Base-by-base conservation (phyloP, 805 yeast genomes). In the Ogataea minuta region DNA sequence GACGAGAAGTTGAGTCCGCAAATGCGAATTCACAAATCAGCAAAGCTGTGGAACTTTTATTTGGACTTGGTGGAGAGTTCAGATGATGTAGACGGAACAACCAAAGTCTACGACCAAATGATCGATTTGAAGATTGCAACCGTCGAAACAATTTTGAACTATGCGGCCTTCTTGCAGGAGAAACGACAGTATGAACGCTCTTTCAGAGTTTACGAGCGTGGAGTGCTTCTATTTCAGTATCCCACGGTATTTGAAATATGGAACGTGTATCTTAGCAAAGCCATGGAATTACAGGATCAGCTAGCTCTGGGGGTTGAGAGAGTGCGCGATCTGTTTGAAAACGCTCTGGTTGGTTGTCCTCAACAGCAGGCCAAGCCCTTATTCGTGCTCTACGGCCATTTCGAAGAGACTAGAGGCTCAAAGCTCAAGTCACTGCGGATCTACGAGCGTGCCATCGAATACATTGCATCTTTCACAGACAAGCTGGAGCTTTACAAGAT, bases 291-390 rank as follows among this genome's bases (percentile, higher is more conserved):
- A 16, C 52, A 50, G 32, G 25, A 40, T 1, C 66, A 63, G 28
- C 44, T 66, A 23, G 48, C 62, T 9, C 46, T 73, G 15, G 60
- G 67, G 2, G 40, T 64, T 2, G 88, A 82, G 47, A 62, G 82
- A 45, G 61, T 84, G 5, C 65, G 95, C 25, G 95, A 85, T 41
- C 53, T 84, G 11, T 89, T 85, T 62, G 95, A 87, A 33, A 77
- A 78, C 30, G 74, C 88, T 4, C 49, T 85, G 4, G 67, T 64
- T 4, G 65, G 57, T 1, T 70, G 85, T 46, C 83, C 85, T 0
- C 34, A 61, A 0, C 60, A 69, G 15, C 52, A 69, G n/a, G 66
- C 72, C 31, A 72, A 73, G 41, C 57, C 76, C 0, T 62, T 87
- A 0, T 72, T 67, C 46, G 40, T 79, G 2, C 50, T 76, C 25